These are phyloP conservation scores for Cylindrodendrum hubeiense DNA, from an alignment of 2,329 filamentous ascomycete genomes.

Conservation along the genomic window DNA sequence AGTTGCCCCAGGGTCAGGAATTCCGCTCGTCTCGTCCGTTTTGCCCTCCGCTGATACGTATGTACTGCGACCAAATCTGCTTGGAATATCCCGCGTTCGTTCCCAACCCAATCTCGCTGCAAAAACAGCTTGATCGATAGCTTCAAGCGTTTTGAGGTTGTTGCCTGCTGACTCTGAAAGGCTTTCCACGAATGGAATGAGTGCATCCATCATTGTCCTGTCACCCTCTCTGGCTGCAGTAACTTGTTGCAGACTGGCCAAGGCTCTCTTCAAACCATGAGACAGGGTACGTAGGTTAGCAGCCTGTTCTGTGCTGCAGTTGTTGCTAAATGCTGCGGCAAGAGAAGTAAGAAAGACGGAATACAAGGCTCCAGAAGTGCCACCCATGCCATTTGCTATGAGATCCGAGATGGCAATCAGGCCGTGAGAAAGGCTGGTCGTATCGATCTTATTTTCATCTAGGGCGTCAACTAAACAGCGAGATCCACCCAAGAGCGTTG, in stretches of 20 bases:
- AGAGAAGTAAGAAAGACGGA: conserved; percentile 8
- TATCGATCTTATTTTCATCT: background rate
- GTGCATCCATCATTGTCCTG: conserved; percentile 21
- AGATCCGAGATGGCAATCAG: conserved; percentile 15
- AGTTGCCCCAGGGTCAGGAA: conserved; percentile 13
- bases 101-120: conserved; percentile 10
- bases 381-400: conserved; percentile 14
- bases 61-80: conserved; percentile 16
- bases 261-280: background rate
- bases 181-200: conserved; percentile 7
- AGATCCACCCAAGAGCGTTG: conserved; percentile 11
- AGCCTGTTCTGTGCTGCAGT: background rate
- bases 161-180: background rate
- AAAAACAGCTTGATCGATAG: background rate
- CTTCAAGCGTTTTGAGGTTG: background rate
- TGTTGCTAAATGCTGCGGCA: too few relatives aligned
- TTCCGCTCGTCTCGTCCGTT: background rate
- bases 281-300: background rate
- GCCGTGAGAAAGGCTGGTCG: conserved; percentile 10
- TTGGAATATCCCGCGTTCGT: background rate
- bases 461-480: conserved; percentile 1
- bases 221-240: conserved; percentile 16
- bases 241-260: conserved; percentile 9
- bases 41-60: conserved; percentile 10
- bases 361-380: conserved; percentile 14